Conservation (phyloP, 2,329 filamentous ascomycete species). For the Calonectria pseudoturangicola region DNA sequence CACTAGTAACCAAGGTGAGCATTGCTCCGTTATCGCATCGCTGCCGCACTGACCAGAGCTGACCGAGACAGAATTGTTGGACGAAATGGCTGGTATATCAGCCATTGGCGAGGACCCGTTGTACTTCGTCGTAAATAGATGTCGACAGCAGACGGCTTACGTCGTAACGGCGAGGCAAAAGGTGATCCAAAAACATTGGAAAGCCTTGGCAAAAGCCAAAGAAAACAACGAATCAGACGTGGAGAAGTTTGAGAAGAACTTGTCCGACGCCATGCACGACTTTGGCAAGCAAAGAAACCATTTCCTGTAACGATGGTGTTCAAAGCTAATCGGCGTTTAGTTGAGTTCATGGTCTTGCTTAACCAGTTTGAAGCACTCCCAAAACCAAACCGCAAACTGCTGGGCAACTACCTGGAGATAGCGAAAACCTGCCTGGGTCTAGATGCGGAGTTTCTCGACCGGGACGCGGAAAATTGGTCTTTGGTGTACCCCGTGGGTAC, state of each 20-base stretch:
- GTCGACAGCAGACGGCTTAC: neutral
- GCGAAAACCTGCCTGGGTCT: neutral
- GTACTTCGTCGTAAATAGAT: neutral
- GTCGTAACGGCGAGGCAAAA: neutral
- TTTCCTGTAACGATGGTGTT: neutral
- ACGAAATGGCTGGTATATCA: neutral
- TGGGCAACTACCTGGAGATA: neutral
- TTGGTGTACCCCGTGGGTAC: neutral
- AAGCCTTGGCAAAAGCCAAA: neutral
- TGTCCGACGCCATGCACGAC: neutral
- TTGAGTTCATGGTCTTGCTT: neutral
- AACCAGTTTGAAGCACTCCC: slow-evolving; percentile 1
- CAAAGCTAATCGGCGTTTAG: neutral
- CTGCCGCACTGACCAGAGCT: neutral
- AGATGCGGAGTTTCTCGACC: slow-evolving; percentile 23
- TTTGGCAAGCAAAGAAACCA: neutral
- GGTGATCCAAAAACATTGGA: neutral
- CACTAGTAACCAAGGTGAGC: neutral
- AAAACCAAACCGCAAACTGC: slow-evolving; percentile 5
- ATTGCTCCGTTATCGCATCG: neutral
- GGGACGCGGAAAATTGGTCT: slow-evolving; percentile 1
- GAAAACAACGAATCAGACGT: neutral
- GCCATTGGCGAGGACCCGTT: neutral
- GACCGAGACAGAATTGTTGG: neutral
- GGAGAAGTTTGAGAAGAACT: neutral